Base-by-base conservation (phyloP, 192 early-diverging fungal species). In the Linnemannia elongata region DNA sequence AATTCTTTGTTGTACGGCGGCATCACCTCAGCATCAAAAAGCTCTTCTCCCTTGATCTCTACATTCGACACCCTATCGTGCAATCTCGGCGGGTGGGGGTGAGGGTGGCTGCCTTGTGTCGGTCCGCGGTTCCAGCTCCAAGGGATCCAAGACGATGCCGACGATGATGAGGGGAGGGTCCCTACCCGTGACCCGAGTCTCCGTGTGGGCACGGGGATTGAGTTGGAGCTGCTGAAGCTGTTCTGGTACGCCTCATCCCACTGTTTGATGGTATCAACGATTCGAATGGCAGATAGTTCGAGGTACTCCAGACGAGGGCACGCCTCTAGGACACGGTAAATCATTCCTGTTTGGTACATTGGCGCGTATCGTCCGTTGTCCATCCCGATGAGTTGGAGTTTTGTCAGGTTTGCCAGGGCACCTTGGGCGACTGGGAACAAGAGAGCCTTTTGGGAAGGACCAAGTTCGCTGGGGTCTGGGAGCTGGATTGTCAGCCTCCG, bases 291-390 rank as follows among this genome's bases (percentile, higher is more conserved):
- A 1, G 39, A 42, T 7, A 82, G n/a, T 47, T 82, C 80, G 15
- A 82, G 45, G 1, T 45, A 30, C 22, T 82, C 45, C n/a, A 82
- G n/a, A 13, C 70, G 30, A 4, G 80, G 74, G n/a, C 74, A 75
- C 7, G 68, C 74, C 10, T 76, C 69, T 1, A 82, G 68, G 38
- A 74, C 70, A 13, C 69, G 35, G 7, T 76, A n/a, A 41, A 82
- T 30, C 74, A 76, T 82, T 17, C 74, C 68, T 42, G 80, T 52
- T 49, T 55, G 60, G 49, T 82, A 82, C 36, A 44, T 15, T 4
- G 81, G 75, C 33, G 54, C 75, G 9, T 68, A 33, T n/a, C 20
- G n/a, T 4, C 47, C 12, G 27, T 33, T 41, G 17, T 36, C 54
- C 35, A 73, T 18, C 17, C 75, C 81, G 10, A 18, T 44, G 13